Conservation (phyloP, 2,329 filamentous ascomycete genomes). For the Thermochaetoides dissita region DNA sequence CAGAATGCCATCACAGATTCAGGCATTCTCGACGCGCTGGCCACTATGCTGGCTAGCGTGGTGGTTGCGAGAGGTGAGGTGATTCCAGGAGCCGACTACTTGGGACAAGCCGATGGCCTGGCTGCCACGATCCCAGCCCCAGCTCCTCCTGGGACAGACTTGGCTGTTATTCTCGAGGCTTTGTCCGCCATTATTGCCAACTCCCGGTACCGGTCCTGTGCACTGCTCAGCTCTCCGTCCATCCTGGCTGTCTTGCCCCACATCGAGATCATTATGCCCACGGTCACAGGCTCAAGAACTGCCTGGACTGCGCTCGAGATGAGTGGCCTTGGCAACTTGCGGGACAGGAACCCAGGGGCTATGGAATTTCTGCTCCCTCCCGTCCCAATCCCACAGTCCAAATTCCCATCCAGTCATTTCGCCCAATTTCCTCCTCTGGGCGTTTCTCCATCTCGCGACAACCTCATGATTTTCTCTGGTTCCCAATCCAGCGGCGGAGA, state of each 20-base stretch:
- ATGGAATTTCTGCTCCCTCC: constrained; percentile 54
- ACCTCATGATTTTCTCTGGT: constrained; percentile 11
- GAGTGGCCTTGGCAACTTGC: constrained; percentile 33
- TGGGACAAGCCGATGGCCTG: constrained; percentile 40
- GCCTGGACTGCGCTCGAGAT: constrained; percentile 41
- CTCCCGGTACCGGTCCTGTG: constrained; percentile 64
- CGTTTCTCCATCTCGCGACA: constrained; percentile 26
- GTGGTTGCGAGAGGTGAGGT: constrained; percentile 55
- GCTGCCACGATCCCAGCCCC: constrained; percentile 46
- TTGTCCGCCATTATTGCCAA: constrained; percentile 63
- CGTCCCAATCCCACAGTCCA: constrained; percentile 29
- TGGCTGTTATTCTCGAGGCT: constrained; percentile 63
- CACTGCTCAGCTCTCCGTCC: constrained; percentile 53
- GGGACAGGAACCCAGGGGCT: constrained; percentile 33
- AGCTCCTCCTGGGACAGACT: constrained; percentile 41
- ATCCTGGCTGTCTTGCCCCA: constrained; percentile 56
- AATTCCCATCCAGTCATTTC: constrained; percentile 19
- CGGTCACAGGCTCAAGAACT: constrained; percentile 31
- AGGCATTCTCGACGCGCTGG: constrained; percentile 66
- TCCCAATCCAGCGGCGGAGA: constrained; percentile 19
- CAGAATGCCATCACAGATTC: constrained; percentile 57
- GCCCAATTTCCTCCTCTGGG: constrained; percentile 42
- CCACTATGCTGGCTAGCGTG: constrained; percentile 57
- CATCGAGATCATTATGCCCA: constrained; percentile 32
- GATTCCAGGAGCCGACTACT: constrained; percentile 46